These are phyloP conservation scores for Mucor racemosus DNA, from an alignment of 371 early-diverging fungal genomes.

Conservation along the genomic window DNA sequence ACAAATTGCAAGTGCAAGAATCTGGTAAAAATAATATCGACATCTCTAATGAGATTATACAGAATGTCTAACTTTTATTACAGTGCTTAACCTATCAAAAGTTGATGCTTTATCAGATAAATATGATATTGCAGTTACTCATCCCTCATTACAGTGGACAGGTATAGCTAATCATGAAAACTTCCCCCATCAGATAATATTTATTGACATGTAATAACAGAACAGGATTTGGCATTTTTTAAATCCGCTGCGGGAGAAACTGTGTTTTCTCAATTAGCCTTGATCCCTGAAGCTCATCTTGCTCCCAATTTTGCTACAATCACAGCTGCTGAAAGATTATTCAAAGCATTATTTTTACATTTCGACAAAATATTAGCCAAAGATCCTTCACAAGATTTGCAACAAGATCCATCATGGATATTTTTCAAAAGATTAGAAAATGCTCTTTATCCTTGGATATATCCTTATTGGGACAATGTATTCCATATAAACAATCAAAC, in stretches of 20 bases:
- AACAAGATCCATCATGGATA: constrained; percentile 21
- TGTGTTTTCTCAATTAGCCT: constrained; percentile 23
- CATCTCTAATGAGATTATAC: background rate
- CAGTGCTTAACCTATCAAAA: constrained; percentile 5
- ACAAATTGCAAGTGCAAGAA: constrained; percentile 18
- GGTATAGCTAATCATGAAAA: constrained; percentile 2
- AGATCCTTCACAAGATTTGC: constrained; percentile 5
- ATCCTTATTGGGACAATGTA: constrained; percentile 30
- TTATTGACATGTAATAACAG: constrained; percentile 3
- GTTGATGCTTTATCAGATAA: constrained; percentile 7
- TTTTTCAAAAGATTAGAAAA: constrained; percentile 24
- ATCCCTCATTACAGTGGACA: constrained; percentile 23
- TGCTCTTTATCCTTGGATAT: constrained; percentile 37
- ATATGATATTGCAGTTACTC: constrained; percentile 29
- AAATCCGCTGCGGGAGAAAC: constrained; percentile 28
- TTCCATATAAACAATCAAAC: constrained; percentile 35
- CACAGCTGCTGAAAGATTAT: constrained; percentile 40
- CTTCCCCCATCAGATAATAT: too few species aligned
- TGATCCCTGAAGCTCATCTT: constrained; percentile 30
- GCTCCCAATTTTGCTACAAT: constrained; percentile 36
- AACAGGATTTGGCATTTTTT: constrained; percentile 29
- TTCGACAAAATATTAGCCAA: constrained; percentile 31
- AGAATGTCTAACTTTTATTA: background rate
- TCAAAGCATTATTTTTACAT: constrained; percentile 42
- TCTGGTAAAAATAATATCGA: constrained; percentile 10